Evolutionary conservation across 192 early-diverging fungal species (phyloP).

Genomic region (Backusella liffmaniae): DNA sequence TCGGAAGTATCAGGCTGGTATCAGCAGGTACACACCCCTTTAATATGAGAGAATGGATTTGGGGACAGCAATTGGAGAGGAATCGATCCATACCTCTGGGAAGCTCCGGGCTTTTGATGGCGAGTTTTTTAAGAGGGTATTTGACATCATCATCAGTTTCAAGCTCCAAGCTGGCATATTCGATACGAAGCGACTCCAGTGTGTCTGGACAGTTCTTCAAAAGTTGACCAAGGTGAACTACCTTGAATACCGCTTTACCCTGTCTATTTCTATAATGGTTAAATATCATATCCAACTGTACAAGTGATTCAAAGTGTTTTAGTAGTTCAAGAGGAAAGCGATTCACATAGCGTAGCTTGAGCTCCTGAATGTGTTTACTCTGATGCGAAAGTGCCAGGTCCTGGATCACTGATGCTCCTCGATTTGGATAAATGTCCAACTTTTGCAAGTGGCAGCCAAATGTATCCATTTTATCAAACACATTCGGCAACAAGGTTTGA

Average conservation of each 20-base stretch:
- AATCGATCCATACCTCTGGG: not conserved
- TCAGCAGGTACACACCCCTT: not conserved
- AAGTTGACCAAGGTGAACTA: not conserved
- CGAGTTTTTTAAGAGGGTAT: not conserved
- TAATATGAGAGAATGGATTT: not conserved
- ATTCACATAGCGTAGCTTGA: not conserved
- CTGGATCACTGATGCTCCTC: not conserved
- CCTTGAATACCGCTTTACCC: not conserved
- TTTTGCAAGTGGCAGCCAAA: not conserved
- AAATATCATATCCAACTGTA: not conserved
- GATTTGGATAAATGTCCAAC: not conserved
- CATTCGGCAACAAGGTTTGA: not conserved
- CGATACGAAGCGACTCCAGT: not conserved
- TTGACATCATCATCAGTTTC: not conserved
- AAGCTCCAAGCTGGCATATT: not conserved
- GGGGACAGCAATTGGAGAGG: not conserved
- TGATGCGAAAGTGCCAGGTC: not conserved
- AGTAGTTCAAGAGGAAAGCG: not conserved
- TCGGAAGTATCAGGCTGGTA: not conserved
- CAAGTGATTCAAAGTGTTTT: not conserved
- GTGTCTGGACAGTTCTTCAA: not conserved
- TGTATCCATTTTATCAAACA: not conserved
- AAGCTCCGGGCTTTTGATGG: not conserved
- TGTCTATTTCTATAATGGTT: not conserved
- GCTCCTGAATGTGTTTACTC: not conserved